Evolutionary conservation across 495 filamentous ascomycete genomes (phyloP).

Genomic region (Tetracladium marchalianum): DNA sequence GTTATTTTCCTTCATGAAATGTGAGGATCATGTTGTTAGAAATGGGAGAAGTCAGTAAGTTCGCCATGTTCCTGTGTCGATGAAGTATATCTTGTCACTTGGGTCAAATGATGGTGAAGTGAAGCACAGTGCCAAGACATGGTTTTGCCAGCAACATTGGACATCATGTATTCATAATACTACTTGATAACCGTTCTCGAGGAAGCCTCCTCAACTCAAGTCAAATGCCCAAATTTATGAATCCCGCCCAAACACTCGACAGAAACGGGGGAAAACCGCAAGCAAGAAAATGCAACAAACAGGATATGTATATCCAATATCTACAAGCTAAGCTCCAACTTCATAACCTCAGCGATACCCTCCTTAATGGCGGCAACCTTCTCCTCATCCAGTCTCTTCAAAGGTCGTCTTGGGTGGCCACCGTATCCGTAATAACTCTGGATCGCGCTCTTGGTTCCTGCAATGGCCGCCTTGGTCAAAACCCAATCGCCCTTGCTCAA

Average conservation of each 20-base stretch:
- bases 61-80: too few relatives aligned
- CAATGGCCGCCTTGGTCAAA: conserved; percentile 75
- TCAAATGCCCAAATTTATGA: conserved; percentile 91
- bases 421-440: conserved; percentile 80
- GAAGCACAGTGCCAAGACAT: too few relatives aligned
- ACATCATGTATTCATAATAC: too few relatives aligned
- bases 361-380: conserved; percentile 55
- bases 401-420: conserved; percentile 63
- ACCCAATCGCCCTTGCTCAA: conserved; percentile 77
- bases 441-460: conserved; percentile 78
- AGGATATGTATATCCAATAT: not conserved
- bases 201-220: conserved; percentile 38
- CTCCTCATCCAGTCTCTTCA: conserved; percentile 55
- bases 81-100: too few relatives aligned
- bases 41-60: too few relatives aligned
- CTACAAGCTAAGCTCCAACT: conserved; percentile 39
- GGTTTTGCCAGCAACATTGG: too few relatives aligned
- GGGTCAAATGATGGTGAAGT: too few relatives aligned
- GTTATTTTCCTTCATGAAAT: too few relatives aligned
- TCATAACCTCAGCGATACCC: conserved; percentile 60
- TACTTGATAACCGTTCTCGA: too few relatives aligned
- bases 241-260: conserved; percentile 21
- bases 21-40: too few relatives aligned
- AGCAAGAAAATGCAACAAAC: too few relatives aligned
- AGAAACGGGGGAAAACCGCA: too few relatives aligned